Evolutionary conservation across 163 green algal genomes (phyloP).

Genomic region (Chlamydomonas reinhardtii): DNA sequence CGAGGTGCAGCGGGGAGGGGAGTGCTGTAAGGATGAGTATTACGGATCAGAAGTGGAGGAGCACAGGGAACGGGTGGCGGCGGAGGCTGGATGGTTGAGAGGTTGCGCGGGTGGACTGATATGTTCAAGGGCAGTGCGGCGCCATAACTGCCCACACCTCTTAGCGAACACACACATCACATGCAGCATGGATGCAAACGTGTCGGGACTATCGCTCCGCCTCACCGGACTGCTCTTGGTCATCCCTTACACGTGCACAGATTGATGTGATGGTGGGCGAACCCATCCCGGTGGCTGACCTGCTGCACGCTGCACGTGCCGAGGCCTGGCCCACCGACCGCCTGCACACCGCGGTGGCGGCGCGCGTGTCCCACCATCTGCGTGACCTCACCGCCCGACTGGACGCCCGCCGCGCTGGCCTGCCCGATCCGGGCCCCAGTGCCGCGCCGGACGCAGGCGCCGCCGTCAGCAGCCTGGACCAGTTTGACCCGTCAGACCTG

Average conservation of each 20-base stretch:
- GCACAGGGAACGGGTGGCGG: too few species aligned
- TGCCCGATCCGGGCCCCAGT: background rate
- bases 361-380: constrained; percentile 37
- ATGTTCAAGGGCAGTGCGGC: background rate
- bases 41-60: too few species aligned
- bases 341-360: constrained; percentile 48
- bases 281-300: constrained; percentile 79
- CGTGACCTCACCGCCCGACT: constrained; percentile 18
- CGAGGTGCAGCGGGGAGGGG: background rate
- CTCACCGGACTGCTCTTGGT: too few species aligned
- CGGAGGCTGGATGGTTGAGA: background rate
- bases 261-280: constrained; percentile 83
- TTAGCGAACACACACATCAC: too few species aligned
- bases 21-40: too few species aligned
- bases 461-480: constrained; percentile 23
- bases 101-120: background rate
- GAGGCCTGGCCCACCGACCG: constrained; percentile 64
- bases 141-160: too few species aligned
- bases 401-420: constrained; percentile 20
- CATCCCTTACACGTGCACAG: constrained; percentile 14
- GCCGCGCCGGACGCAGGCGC: too few species aligned
- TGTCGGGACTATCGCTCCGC: too few species aligned
- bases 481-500: constrained; percentile 40
- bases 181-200: too few species aligned
- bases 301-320: constrained; percentile 53